Percentiles rank a stretch among this genome's conserved stretches.
phyloP scores from a whole-genome alignment of 148 eudicot genomes.

The Rhododendron griersonianum region DNA sequence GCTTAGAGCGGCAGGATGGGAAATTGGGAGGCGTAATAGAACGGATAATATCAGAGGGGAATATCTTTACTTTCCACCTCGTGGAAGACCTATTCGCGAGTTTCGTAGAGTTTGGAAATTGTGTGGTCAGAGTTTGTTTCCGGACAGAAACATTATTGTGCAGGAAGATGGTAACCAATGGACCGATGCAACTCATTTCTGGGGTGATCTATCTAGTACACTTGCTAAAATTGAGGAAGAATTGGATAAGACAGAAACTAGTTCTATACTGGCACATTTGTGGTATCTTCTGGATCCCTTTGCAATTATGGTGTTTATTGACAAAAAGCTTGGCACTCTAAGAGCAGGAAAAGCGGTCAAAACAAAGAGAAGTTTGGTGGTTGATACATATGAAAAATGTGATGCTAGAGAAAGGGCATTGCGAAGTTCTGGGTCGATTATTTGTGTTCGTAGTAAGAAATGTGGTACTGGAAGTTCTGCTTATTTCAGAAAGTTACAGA shows the following conservation, averaged over 20 bases:
- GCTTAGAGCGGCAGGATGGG: constrained; percentile 74
- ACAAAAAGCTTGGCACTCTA: constrained; percentile 55
- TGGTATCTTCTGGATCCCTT: constrained; percentile 90
- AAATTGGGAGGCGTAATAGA: constrained; percentile 62
- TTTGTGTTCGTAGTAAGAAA: constrained; percentile 3
- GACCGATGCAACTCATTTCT: constrained; percentile 50
- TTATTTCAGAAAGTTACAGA: neutral
- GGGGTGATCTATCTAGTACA: constrained; percentile 53
- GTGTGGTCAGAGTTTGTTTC: constrained; percentile 58
- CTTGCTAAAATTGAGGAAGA: constrained; percentile 45
- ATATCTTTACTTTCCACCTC: constrained; percentile 61
- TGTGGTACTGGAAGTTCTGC: constrained; percentile 3
- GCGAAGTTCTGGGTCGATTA: constrained; percentile 14
- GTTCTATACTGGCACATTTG: constrained; percentile 40
- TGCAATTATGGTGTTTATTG: constrained; percentile 66
- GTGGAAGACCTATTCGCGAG: constrained; percentile 65
- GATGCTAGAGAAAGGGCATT: constrained; percentile 24
- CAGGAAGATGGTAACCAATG: constrained; percentile 44
- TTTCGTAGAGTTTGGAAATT: constrained; percentile 69
- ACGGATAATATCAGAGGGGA: constrained; percentile 50
- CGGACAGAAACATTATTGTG: constrained; percentile 23
- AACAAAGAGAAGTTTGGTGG: constrained; percentile 41
- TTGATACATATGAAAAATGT: constrained; percentile 16
- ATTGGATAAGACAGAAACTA: constrained; percentile 34
- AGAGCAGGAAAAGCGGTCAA: constrained; percentile 55